Evolutionary conservation across 768 basidiomycete species (phyloP).

Genomic region (Mycena epipterygia): DNA sequence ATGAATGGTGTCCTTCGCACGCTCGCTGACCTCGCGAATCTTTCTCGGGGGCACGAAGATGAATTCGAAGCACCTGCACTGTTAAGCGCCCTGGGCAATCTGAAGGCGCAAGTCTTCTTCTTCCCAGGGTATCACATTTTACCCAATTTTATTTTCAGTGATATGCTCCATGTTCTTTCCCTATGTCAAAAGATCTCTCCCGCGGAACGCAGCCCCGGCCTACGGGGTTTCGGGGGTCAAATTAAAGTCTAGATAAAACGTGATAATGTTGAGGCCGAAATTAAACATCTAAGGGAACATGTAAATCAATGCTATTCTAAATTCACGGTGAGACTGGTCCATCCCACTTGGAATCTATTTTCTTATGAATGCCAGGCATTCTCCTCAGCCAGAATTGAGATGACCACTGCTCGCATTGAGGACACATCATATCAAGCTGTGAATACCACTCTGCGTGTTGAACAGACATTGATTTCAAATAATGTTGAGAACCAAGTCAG

Average conservation of each 20-base stretch:
- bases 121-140: background rate
- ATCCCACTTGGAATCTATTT: constrained; percentile 15
- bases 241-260: background rate
- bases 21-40: constrained; percentile 6
- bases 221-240: background rate
- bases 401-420: no score
- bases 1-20: constrained; percentile 3
- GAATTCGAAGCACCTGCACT: no score
- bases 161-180: background rate
- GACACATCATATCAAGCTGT: no score
- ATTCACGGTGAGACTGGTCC: no score
- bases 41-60: background rate
- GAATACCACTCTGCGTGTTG: no score
- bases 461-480: no score
- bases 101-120: constrained; percentile 15
- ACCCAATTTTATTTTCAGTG: constrained; percentile 3
- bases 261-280: background rate
- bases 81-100: constrained; percentile 11
- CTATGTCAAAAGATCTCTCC: no score
- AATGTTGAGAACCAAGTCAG: no score
- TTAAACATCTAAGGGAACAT: no score
- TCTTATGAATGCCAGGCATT: background rate
- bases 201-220: background rate
- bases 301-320: no score
- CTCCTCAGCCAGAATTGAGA: no score